phyloP scores from a whole-genome alignment of 179 eudicot species.

The Beta corolliflora region DNA sequence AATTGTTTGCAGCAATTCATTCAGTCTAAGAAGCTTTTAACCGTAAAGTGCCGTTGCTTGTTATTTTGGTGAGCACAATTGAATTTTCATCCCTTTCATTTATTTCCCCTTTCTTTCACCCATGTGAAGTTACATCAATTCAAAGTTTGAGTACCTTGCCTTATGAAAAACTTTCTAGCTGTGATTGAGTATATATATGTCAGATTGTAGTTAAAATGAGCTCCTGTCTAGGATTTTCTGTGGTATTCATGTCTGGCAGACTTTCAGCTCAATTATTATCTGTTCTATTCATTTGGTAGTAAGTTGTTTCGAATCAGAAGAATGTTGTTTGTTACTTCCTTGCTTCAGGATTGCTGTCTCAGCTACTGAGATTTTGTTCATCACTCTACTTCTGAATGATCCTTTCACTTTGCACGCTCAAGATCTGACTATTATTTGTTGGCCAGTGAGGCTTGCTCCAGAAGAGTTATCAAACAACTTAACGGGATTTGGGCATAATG shows the following conservation, averaged over 20 bases:
- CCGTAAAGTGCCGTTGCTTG: background rate
- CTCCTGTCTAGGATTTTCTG: background rate
- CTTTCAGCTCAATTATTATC: no score
- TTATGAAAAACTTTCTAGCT: background rate
- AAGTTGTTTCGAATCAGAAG: background rate
- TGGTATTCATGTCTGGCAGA: background rate
- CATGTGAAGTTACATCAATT: background rate
- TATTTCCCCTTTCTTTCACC: background rate
- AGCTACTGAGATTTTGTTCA: background rate
- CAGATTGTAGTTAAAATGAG: background rate
- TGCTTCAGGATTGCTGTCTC: background rate
- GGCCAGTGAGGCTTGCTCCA: conserved; percentile 94
- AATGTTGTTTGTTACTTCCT: background rate
- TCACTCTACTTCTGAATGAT: background rate
- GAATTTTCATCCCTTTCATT: background rate
- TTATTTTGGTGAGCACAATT: background rate
- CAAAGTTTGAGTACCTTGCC: background rate
- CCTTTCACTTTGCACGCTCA: conserved; percentile 6
- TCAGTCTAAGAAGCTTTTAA: background rate
- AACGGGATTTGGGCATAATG: conserved; percentile 90
- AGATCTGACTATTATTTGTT: conserved; percentile 15
- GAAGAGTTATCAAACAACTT: conserved; percentile 76
- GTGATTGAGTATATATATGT: background rate
- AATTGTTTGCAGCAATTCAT: background rate
- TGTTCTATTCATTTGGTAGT: background rate